Base-by-base conservation (phyloP, 1,139 yeast genomes). In the Suhomyces coccinellae region DNA sequence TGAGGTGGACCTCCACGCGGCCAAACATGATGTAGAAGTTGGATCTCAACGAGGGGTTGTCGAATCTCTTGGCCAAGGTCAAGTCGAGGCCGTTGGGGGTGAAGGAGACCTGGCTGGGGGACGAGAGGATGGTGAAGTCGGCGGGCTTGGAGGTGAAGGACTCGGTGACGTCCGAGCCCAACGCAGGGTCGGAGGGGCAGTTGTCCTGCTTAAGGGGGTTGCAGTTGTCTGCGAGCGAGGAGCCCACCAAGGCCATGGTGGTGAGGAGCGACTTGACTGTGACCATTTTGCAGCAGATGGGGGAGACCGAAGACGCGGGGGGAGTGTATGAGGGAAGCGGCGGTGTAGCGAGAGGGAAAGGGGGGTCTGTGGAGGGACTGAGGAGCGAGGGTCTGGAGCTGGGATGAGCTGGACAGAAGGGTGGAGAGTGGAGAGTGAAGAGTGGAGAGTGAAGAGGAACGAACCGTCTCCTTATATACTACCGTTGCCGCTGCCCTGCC, bases 1-100 rank as follows among this genome's bases (percentile, higher is more conserved):
- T 78, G 49, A 87, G 63, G 3, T 73, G 75, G 9, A 83, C 90
- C 61, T 87, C 95, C 16, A 87, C 80, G 54, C 82, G 81, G 43
- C 97, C 97, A 65, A 83, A 89, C 93, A 89, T 86, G 53, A 89
- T 79, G 65, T 87, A 87, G 61, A 87, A 87, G 52, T 84, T 77
- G 9, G 95, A 87, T 52, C 74, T 77, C 43, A 89, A 63, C 2
- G 91, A 77, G 10, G 96, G 96, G 58, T 86, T 85, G 59, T 88
- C 93, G 47, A 73, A 83, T 55, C 84, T 71, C 56, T 83, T 71
- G 6, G 77, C 69, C 44, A 90, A 66, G 3, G 83, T 76, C 53
- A 90, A 66, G 36, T 71, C 63, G 29, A 84, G 67, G 9, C 97
- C 97, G 33, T 61, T 55, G 38, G 58, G 56, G 35, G 51, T 44